These are phyloP conservation scores for Epichloe uncinata DNA, from an alignment of 2,329 filamentous ascomycete species.

Conservation along the genomic window DNA sequence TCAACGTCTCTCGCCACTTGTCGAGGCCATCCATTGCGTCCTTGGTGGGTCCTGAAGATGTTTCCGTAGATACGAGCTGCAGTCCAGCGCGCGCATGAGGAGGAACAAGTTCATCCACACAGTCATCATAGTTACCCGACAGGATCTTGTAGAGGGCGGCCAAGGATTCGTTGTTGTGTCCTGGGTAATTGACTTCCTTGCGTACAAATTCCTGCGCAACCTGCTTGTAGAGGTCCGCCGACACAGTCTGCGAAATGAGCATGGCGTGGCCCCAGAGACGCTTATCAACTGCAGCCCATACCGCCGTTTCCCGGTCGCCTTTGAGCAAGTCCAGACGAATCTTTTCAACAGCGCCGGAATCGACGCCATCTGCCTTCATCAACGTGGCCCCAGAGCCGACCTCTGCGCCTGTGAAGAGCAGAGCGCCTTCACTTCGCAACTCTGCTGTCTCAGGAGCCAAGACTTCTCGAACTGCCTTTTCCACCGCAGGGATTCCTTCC, in stretches of 20 bases:
- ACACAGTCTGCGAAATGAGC: slow-evolving; percentile 68
- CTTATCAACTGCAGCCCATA: slow-evolving; percentile 88
- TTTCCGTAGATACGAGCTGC: slow-evolving; percentile 72
- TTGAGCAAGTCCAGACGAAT: slow-evolving; percentile 60
- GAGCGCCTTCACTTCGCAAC: slow-evolving; percentile 3
- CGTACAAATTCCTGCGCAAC: slow-evolving; percentile 92
- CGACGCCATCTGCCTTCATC: slow-evolving; percentile 51
- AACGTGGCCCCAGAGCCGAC: slow-evolving; percentile 16
- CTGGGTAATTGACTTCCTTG: slow-evolving; percentile 77
- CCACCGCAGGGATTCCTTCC: slow-evolving; percentile 57
- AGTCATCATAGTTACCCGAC: slow-evolving; percentile 87
- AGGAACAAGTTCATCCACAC: slow-evolving; percentile 88
- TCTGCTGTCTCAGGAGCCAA: slow-evolving; percentile 45
- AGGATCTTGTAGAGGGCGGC: slow-evolving; percentile 89
- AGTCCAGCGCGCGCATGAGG: slow-evolving; percentile 84
- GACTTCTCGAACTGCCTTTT: slow-evolving; percentile 62
- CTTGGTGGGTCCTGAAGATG: slow-evolving; percentile 45
- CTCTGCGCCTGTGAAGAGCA: slow-evolving; percentile 15
- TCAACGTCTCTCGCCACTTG: slow-evolving; percentile 85
- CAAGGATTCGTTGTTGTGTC: slow-evolving; percentile 71
- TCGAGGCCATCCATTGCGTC: slow-evolving; percentile 77
- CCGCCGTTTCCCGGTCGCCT: slow-evolving; percentile 80
- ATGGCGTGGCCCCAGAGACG: slow-evolving; percentile 94
- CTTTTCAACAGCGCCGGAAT: slow-evolving; percentile 55
- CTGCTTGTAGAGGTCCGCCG: slow-evolving; percentile 76